Conservation (phyloP, 192 early-diverging fungal genomes). For the Radiomyces spectabilis region DNA sequence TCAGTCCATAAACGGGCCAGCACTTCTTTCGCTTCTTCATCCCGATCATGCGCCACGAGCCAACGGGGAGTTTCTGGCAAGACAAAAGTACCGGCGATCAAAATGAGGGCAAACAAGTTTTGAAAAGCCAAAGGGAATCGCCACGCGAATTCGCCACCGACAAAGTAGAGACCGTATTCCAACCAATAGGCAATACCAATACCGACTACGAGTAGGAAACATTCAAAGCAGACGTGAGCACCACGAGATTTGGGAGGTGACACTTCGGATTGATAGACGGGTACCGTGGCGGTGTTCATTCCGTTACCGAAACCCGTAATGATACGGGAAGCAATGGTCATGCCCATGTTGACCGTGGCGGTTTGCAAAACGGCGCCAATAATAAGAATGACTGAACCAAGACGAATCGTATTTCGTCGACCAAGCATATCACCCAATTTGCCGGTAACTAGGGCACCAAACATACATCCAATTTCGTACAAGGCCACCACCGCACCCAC, state of each 20-base stretch:
- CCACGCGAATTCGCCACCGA: constrained; percentile 45
- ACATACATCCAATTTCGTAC: constrained; percentile 23
- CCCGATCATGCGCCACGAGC: constrained; percentile 31
- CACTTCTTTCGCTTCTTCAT: constrained; percentile 14
- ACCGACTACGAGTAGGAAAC: constrained; percentile 39
- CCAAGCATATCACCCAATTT: constrained; percentile 44
- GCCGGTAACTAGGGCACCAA: constrained; percentile 20
- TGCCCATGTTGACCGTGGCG: constrained; percentile 31
- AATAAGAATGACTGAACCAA: constrained; percentile 43
- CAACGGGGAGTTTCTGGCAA: constrained; percentile 75
- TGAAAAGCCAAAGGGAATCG: constrained; percentile 67
- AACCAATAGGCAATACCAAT: constrained; percentile 43
- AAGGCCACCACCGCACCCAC: constrained; percentile 43
- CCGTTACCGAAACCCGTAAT: constrained; percentile 46
- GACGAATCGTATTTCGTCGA: constrained; percentile 33
- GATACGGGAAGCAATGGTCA: constrained; percentile 42
- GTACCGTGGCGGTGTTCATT: constrained; percentile 44
- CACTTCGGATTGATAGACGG: constrained; percentile 43
- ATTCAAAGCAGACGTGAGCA: constrained; percentile 41
- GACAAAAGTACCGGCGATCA: constrained; percentile 52
- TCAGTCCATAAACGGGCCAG: constrained; percentile 14
- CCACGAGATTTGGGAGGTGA: constrained; percentile 45
- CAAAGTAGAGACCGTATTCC: constrained; percentile 27
- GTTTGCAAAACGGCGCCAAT: constrained; percentile 43
- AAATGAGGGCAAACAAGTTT: constrained; percentile 52